phyloP scores from a whole-genome alignment of 495 filamentous ascomycete genomes.

The Cudoniella acicularis region DNA sequence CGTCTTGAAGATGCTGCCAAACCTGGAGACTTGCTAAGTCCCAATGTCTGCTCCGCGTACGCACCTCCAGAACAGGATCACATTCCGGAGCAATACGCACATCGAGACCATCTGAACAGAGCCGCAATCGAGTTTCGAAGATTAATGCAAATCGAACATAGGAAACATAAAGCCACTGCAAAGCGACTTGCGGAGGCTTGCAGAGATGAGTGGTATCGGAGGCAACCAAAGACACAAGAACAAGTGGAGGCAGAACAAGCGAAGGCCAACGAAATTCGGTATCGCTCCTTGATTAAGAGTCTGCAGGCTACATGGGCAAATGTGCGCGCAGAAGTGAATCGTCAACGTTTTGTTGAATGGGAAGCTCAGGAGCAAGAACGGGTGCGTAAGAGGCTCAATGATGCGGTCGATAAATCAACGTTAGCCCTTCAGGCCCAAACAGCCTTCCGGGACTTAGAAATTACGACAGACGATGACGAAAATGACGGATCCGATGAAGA shows the following conservation, averaged over 20 bases:
- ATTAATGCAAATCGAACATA: conserved; percentile 71
- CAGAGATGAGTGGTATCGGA: conserved; percentile 56
- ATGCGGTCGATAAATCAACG: conserved; percentile 71
- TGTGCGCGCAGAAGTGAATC: conserved; percentile 70
- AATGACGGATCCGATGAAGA: conserved; percentile 40
- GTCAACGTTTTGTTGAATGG: conserved; percentile 68
- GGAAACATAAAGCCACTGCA: conserved; percentile 63
- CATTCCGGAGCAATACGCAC: conserved; percentile 73
- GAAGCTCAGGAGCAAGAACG: conserved; percentile 79
- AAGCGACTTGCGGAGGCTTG: conserved; percentile 61
- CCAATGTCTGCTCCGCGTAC: conserved; percentile 68
- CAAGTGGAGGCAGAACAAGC: conserved; percentile 58
- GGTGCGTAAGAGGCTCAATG: conserved; percentile 77
- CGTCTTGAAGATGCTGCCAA: conserved; percentile 66
- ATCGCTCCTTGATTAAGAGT: conserved; percentile 67
- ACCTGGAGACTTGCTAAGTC: conserved; percentile 70
- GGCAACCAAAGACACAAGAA: conserved; percentile 66
- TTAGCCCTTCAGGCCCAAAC: conserved; percentile 51
- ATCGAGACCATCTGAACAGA: conserved; percentile 77
- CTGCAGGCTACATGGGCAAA: conserved; percentile 76
- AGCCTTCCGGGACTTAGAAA: conserved; percentile 39
- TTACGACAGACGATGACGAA: conserved; percentile 45
- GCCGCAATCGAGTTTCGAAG: conserved; percentile 78
- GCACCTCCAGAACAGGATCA: conserved; percentile 74
- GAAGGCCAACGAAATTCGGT: conserved; percentile 46